Percentiles rank a stretch among this genome's conserved stretches.
phyloP scores from a whole-genome alignment of 208 protist species.

The Crithidia bombi region DNA sequence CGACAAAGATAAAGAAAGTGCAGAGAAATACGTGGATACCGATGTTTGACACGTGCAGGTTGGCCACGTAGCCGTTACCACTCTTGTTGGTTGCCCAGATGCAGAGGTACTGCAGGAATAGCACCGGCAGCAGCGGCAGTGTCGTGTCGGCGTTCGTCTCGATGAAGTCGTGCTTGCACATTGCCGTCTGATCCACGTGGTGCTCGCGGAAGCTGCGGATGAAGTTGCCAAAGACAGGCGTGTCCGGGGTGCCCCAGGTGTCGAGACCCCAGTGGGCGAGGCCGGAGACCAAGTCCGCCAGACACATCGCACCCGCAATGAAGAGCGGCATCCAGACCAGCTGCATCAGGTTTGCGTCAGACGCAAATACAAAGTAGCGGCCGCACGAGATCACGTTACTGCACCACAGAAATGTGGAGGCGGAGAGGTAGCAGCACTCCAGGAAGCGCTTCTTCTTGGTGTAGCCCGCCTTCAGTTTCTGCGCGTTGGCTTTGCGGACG shows the following conservation, averaged over 20 bases:
- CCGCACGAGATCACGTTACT: constrained; percentile 60
- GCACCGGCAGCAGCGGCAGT: constrained; percentile 81
- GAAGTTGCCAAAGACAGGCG: constrained; percentile 90
- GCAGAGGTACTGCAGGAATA: constrained; percentile 60
- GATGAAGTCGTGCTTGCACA: constrained; percentile 94
- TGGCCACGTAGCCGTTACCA: constrained; percentile 56
- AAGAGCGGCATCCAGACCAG: constrained; percentile 75
- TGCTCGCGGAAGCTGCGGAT: constrained; percentile 96
- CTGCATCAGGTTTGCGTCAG: constrained; percentile 62
- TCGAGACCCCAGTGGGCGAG: constrained; percentile 94
- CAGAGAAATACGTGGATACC: constrained; percentile 74
- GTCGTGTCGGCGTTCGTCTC: constrained; percentile 96
- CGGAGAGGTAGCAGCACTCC: constrained; percentile 82
- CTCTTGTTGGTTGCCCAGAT: constrained; percentile 42
- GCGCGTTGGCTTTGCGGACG: constrained; percentile 78
- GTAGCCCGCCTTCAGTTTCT: constrained; percentile 83
- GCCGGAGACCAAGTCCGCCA: constrained; percentile 91
- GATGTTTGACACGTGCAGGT: constrained; percentile 65
- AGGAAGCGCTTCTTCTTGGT: constrained; percentile 84
- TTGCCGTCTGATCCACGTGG: constrained; percentile 91
- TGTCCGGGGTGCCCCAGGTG: constrained; percentile 93
- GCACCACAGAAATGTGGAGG: constrained; percentile 64
- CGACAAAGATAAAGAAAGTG: constrained; percentile 80
- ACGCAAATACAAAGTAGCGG: constrained; percentile 73
- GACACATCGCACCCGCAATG: constrained; percentile 79